Evolutionary conservation across 306 rosid species (phyloP).

Genomic region (Pterocarpus santalinus): DNA sequence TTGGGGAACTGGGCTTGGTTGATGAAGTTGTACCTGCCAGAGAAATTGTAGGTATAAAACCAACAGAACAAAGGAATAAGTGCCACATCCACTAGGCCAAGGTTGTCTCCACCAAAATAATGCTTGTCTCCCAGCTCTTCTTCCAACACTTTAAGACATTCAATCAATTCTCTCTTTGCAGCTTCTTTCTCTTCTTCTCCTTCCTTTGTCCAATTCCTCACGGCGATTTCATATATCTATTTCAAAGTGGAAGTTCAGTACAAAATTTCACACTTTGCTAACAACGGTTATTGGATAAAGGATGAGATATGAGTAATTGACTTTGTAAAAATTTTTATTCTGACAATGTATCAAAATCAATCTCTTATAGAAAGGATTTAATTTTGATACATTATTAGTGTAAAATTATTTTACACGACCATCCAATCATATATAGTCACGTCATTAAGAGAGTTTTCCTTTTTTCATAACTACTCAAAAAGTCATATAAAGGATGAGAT

Average conservation of each 20-base stretch:
- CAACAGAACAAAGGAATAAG: slow-evolving; percentile 47
- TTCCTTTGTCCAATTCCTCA: background rate
- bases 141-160: slow-evolving; percentile 41
- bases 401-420: too few species aligned
- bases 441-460: too few species aligned
- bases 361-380: too few species aligned
- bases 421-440: too few species aligned
- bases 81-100: slow-evolving; percentile 60
- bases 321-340: too few species aligned
- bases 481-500: too few species aligned
- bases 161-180: slow-evolving; percentile 43
- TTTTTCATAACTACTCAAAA: too few species aligned
- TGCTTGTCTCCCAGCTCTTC: slow-evolving; percentile 40
- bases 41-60: slow-evolving; percentile 36
- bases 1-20: slow-evolving; percentile 49
- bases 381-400: too few species aligned
- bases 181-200: slow-evolving; percentile 53
- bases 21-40: slow-evolving; percentile 27
- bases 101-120: slow-evolving; percentile 52
- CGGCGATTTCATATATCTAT: background rate
- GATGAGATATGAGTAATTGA: too few species aligned
- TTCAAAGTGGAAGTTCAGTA: background rate
- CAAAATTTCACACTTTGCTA: too few species aligned
- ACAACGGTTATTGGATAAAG: background rate
- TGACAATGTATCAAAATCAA: too few species aligned